Conservation (phyloP, 1,139 yeast species). For the Entelexis sorbosivorans region DNA sequence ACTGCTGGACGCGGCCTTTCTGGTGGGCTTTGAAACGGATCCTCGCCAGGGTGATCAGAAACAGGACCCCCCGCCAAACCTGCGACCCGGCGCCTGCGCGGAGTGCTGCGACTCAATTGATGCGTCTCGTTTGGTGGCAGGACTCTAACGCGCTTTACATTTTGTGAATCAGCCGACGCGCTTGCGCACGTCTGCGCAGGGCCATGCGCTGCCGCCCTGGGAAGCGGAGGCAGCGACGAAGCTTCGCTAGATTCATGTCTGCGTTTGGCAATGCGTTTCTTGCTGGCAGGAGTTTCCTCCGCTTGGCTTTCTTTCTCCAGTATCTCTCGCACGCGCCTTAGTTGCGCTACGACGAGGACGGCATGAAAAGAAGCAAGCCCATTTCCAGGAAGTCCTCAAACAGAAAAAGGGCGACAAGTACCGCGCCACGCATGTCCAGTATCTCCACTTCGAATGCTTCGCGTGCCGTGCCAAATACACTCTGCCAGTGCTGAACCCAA, state of each 20-base stretch:
- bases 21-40: constrained; percentile 1
- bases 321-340: background rate
- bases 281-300: background rate
- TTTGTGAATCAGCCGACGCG: background rate
- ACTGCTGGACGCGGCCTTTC: background rate
- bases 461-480: background rate
- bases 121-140: background rate
- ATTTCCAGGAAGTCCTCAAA: no score
- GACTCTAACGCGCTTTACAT: background rate
- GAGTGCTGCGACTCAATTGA: background rate
- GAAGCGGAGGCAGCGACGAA: background rate
- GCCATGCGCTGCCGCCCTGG: background rate
- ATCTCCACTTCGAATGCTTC: background rate
- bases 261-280: background rate
- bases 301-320: background rate
- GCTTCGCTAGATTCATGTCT: background rate
- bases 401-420: no score
- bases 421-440: background rate
- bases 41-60: background rate
- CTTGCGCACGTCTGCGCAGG: background rate
- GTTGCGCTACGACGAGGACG: background rate
- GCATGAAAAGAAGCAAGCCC: no score
- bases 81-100: background rate
- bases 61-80: no score
- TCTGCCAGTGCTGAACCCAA: background rate